Percentiles rank a stretch among this genome's conserved stretches.
Evolutionary conservation across 169 alveolate species (phyloP).

Genomic region (Cryptosporidium sp.): DNA sequence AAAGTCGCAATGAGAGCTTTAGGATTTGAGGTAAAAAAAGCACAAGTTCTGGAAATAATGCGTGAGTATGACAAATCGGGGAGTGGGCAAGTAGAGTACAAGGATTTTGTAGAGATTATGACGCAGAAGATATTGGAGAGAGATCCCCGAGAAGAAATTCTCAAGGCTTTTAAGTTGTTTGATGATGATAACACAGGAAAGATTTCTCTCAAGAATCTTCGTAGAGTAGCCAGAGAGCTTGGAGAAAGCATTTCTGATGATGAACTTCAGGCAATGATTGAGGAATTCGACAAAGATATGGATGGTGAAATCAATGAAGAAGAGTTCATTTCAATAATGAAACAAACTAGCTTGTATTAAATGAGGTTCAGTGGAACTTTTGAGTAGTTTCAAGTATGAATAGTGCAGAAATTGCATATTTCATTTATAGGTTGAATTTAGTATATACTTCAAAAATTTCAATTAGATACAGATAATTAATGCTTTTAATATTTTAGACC

Average conservation of each 20-base stretch:
- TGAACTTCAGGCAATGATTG: conserved; percentile 97
- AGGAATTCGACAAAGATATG: conserved; percentile 98
- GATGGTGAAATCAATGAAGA: conserved; percentile 97
- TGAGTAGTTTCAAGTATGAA: background rate
- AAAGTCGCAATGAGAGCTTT: conserved; percentile 99
- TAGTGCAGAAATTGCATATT: background rate
- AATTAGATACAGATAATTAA: conserved; percentile 34
- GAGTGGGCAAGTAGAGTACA: conserved; percentile 87
- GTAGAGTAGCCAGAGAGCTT: conserved; percentile 97
- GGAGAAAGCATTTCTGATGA: conserved; percentile 98
- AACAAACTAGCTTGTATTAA: conserved; percentile 94
- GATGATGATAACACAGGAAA: conserved; percentile 97
- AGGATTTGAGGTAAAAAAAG: conserved; percentile 98
- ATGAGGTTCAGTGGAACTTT: background rate
- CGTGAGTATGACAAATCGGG: conserved; percentile 81
- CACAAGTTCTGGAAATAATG: conserved; percentile 90
- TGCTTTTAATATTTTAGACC: conserved; percentile 7
- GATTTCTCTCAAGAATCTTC: conserved; percentile 89
- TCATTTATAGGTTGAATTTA: background rate
- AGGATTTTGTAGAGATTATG: conserved; percentile 90
- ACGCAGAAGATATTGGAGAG: conserved; percentile 90
- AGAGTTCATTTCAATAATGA: conserved; percentile 98
- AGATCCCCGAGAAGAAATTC: conserved; percentile 91
- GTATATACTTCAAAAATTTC: background rate
- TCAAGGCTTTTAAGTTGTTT: conserved; percentile 93